Evolutionary conservation across 345 rosid species (phyloP), one percentile per base, ranked within the genome.

Genomic region (Eucalyptus decipiens): DNA sequence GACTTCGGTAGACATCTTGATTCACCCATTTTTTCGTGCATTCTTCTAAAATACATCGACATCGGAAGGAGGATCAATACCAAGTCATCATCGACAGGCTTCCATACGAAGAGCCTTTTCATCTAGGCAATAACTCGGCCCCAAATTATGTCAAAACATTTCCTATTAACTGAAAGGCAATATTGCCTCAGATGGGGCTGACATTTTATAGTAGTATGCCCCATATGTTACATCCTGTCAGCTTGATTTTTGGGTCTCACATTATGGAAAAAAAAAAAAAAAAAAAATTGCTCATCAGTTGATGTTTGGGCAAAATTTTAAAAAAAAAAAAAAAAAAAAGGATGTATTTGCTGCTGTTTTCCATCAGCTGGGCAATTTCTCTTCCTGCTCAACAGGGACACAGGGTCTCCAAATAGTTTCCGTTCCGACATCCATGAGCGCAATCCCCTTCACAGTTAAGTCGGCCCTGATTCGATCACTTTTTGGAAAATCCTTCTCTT

Each of bases 331-430:
- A 58, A 58, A 6, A 12, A 17, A 30, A 65, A 30, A 65, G n/a
- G 16, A 26, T 15, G 37, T 14, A 65, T 65, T n/a, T 65, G 18
- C 37, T 65, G 76, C 76, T 30, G 37, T n/a, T 65, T 65, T 65
- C 32, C 76, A n/a, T 65, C 76, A 65, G 19, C 76, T 65, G 13
- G 62, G 72, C 21, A 58, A 81, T 65, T 69, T 86, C 16, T 87
- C 62, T 6, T 87, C 91, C 90, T 48, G 89, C 91, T 89, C 88
- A 32, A 50, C 91, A 7, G 96, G 96, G 16, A 94, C 89, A 28
- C 98, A 96, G 2, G 99, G 99, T 85, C 98, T 94, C 99, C 99
- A 97, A 47, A 93, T 90, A 8, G 98, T 97, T 88, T 93, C 96
- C 34, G 90, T 92, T 40, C 99, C 99, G 34, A 93, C 85, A 93